Conservation (phyloP, 2,329 filamentous ascomycete species). For the Colletotrichum tofieldiae region DNA sequence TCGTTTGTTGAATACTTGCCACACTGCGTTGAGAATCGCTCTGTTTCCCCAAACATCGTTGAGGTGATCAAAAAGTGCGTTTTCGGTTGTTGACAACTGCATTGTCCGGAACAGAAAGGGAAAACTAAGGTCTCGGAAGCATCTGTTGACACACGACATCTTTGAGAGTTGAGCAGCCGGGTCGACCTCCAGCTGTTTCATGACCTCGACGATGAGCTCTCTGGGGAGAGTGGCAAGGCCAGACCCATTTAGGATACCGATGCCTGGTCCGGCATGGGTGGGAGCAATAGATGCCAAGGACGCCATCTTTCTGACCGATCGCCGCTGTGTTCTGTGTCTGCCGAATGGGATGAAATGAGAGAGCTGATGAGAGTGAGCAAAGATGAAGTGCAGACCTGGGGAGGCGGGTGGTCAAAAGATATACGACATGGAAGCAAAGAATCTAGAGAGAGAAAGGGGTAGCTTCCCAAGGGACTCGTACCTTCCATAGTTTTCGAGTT, state of each 20-base stretch:
- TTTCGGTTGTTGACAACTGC: not conserved
- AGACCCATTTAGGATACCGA: fast-evolving
- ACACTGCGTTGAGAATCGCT: not conserved
- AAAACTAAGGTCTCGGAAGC: not conserved
- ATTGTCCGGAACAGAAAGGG: not conserved
- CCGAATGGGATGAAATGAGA: not conserved
- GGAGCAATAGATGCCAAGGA: not conserved
- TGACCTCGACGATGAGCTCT: not conserved
- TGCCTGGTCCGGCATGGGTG: not conserved
- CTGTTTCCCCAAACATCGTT: not conserved
- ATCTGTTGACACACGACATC: not conserved
- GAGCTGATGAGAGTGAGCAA: not conserved
- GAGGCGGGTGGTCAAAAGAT: not conserved
- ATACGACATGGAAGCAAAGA: not conserved
- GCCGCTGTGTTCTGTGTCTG: not conserved
- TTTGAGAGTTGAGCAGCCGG: not conserved
- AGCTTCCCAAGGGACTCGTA: not conserved
- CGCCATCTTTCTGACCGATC: not conserved
- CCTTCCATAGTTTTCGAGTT: not conserved
- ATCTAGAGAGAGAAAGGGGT: not conserved
- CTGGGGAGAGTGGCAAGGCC: not conserved
- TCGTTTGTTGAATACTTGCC: not conserved
- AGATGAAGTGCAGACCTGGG: not conserved
- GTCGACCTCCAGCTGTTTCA: not conserved
- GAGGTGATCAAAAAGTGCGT: not conserved